A percentile compares a stretch with the other conserved stretches of the same genome.
Conservation (phyloP, 2,329 filamentous ascomycete species). For the Neonectria faginata region DNA sequence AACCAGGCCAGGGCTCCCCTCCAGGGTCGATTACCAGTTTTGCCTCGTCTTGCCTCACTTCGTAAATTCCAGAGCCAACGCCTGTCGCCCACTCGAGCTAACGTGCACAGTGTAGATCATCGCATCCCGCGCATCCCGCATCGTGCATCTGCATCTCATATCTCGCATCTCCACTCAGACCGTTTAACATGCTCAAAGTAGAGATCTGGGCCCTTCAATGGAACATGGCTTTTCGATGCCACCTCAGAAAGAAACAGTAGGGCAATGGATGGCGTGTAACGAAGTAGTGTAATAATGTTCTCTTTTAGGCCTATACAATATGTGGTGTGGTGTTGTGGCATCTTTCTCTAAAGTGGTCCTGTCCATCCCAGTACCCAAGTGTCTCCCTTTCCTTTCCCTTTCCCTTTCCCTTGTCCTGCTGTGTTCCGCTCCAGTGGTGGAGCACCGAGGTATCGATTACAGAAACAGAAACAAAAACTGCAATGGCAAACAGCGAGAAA, state of each 20-base stretch:
- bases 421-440: conserved; percentile 5
- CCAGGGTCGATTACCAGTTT: background rate
- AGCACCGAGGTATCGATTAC: conserved; percentile 25
- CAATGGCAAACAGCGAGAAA: conserved; percentile 10
- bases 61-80: background rate
- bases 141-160: background rate
- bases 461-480: conserved; percentile 7
- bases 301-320: conserved; percentile 4
- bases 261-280: background rate
- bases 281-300: background rate
- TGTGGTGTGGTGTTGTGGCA: conserved; percentile 1
- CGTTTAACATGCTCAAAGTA: background rate
- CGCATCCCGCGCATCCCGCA: background rate
- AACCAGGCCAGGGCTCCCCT: background rate
- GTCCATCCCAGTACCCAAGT: conserved; percentile 17
- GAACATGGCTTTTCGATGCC: background rate
- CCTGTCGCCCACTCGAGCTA: background rate
- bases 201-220: background rate
- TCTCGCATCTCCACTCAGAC: background rate
- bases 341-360: conserved; percentile 17
- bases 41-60: background rate
- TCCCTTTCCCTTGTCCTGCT: conserved; percentile 14
- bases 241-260: too few relatives aligned
- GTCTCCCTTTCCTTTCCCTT: background rate
- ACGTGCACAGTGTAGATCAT: background rate